phyloP scores from a whole-genome alignment of 257 asterid genomes.

The Forsythia suspensa region DNA sequence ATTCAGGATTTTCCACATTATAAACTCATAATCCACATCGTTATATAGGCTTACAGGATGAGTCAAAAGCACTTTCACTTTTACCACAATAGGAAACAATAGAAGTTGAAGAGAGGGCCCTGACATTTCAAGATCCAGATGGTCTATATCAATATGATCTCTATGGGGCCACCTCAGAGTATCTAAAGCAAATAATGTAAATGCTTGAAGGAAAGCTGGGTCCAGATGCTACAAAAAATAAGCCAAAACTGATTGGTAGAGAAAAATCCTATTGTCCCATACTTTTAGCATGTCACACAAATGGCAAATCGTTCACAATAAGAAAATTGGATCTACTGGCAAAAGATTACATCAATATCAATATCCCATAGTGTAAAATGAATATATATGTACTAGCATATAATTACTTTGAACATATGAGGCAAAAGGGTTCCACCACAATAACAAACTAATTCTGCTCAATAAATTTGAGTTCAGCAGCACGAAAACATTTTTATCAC shows the following conservation, averaged over 20 bases:
- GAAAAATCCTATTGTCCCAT: not conserved
- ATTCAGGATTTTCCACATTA: not conserved
- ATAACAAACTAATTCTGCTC: not conserved
- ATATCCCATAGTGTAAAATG: not conserved
- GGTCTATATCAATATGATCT: not conserved
- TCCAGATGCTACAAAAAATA: not conserved
- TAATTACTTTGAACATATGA: not conserved
- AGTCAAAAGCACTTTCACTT: not conserved
- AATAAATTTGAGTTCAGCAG: not conserved
- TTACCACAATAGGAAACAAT: not conserved
- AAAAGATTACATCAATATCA: not conserved
- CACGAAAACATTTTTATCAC: not conserved
- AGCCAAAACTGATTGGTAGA: not conserved
- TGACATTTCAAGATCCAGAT: not conserved
- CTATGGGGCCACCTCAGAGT: not conserved
- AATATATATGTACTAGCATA: not conserved
- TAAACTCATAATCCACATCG: slow-evolving; percentile 8
- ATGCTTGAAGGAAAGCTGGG: not conserved
- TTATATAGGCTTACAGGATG: not conserved
- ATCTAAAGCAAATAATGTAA: not conserved
- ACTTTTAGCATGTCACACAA: not conserved
- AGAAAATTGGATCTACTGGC: not conserved
- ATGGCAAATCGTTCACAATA: not conserved
- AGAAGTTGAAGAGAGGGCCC: not conserved
- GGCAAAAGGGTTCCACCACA: not conserved